Evolutionary conservation across 306 rosid genomes (phyloP), one percentile per base, ranked within the genome.

Genomic region (Gleditsia sinensis): DNA sequence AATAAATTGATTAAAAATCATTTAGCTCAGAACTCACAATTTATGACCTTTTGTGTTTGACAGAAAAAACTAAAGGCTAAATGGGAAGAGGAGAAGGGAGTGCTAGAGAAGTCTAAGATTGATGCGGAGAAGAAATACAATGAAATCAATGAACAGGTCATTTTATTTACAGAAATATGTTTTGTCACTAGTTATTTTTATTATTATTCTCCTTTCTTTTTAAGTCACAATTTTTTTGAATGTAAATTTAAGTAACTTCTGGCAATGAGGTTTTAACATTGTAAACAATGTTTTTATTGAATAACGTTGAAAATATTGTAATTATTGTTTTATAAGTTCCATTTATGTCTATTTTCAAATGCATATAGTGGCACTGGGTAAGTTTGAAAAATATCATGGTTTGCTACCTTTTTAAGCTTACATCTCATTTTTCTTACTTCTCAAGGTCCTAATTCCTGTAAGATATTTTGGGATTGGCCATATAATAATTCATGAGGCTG

Each of bases 131-230:
- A 77, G 85, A 90, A 87, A 79, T 92, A 84, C 59, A 64, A 69
- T 48, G 99, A 92, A 80, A 88, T 94, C 61, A 88, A 94, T 51
- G 99, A 94, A 71, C 99, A 94, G 96, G 99, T 94, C 24, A 42
- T 77, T 83, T 25, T 65, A 39, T n/a, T 43, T 69, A 33, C 32
- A 40, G 42, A 3, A 61, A 48, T 76, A 19, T 71, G 14, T 14
- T 53, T 9, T 49, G 3, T 32, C 13, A 9, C 28, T 27, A 5
- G 2, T 34, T 28, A 20, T 46, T 42, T n/a, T n/a, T 46, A 46
- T 28, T 9, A 17, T 25, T 46, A 4, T 27, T 45, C 7, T 17
- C 3, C 6, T 50, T 59, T 25, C 11, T 30, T 45, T 32, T 7
- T 4, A n/a, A 20, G 49, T 23, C 40, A 10, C 24, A 20, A 19